phyloP scores from a whole-genome alignment of 2,329 filamentous ascomycete species.

The Verticillium klebahnii region DNA sequence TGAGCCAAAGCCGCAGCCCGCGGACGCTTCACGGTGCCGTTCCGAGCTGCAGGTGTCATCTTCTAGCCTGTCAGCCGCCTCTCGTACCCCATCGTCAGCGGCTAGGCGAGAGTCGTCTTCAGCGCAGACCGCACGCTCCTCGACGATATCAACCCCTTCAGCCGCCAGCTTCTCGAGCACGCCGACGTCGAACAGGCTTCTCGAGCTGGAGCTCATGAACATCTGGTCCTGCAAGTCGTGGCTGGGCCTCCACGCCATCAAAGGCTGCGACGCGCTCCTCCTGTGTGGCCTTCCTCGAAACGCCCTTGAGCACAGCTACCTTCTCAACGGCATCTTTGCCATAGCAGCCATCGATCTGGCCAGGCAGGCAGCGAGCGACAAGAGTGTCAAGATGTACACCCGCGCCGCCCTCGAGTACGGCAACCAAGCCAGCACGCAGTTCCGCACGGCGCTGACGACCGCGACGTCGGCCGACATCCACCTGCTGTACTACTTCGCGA shows the following conservation, averaged over 20 bases:
- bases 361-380: not conserved
- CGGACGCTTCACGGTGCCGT: too few relatives aligned
- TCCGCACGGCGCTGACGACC: slow-evolving; percentile 15
- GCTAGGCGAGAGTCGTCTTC: too few relatives aligned
- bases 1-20: too few relatives aligned
- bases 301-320: slow-evolving; percentile 29
- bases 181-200: not conserved
- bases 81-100: too few relatives aligned
- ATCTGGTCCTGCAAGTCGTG: slow-evolving; percentile 43
- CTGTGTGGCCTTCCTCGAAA: slow-evolving; percentile 25
- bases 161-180: not conserved
- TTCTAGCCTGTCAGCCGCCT: too few relatives aligned
- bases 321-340: slow-evolving; percentile 28
- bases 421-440: slow-evolving; percentile 4
- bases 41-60: too few relatives aligned
- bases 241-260: too few relatives aligned
- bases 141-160: not conserved
- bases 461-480: slow-evolving; percentile 18
- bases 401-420: slow-evolving; percentile 3
- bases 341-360: not conserved
- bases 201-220: slow-evolving; percentile 48
- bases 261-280: slow-evolving; percentile 22
- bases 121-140: too few relatives aligned
- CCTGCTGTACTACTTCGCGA: slow-evolving; percentile 11
- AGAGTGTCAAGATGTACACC: not conserved